Evolutionary conservation across 2,329 filamentous ascomycete genomes (phyloP), one percentile per base, ranked within the genome.

Genomic region (Chlorencoelia australis): DNA sequence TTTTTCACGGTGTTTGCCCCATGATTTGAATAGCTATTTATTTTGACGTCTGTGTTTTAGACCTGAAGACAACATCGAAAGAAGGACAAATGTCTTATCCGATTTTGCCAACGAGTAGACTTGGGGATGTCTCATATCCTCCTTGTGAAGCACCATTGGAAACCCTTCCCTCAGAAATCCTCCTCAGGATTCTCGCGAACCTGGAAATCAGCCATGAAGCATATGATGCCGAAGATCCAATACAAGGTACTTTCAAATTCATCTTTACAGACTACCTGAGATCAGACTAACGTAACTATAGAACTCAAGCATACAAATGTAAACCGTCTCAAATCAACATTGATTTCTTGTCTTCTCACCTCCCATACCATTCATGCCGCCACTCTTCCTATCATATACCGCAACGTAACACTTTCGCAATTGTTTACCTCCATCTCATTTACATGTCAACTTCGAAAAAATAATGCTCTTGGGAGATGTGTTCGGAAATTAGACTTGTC

Each of bases 321-420:
- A n/a, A n/a, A n/a, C n/a, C n/a, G n/a, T n/a, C n/a, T n/a, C 17
- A 37, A 27, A 18, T 69, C 79, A 41, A 82, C 87, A 55, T 65
- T 88, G 40, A 76, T 85, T 61, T 73, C 80, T 9, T 71, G 83
- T 49, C 67, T 87, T 28, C 60, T 84, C 46, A 74, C 79, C 13
- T 88, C 80, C 8, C 74, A 71, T 55, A 74, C 74, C 20, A 63
- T 87, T 40, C 79, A 87, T 53, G 70, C 69, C 21, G 77, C 77
- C 17, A 86, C 82, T 3, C 64, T 87, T 27, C 72, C 73, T 47
- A 79, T 82, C 10, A 69, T 88, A 36, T 87, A 88, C 61, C 71
- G 75, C 46, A 76, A 82, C 57, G 81, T 87, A 56, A 85, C 80
- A 30, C 80, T 87, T 47, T 82, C 82, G 7, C 82, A 87, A 64